Percentiles rank a stretch among this genome's conserved stretches.
These are phyloP conservation scores for Phytophthora quininea DNA, from an alignment of 352 stramenopile genomes.

Conservation along the genomic window DNA sequence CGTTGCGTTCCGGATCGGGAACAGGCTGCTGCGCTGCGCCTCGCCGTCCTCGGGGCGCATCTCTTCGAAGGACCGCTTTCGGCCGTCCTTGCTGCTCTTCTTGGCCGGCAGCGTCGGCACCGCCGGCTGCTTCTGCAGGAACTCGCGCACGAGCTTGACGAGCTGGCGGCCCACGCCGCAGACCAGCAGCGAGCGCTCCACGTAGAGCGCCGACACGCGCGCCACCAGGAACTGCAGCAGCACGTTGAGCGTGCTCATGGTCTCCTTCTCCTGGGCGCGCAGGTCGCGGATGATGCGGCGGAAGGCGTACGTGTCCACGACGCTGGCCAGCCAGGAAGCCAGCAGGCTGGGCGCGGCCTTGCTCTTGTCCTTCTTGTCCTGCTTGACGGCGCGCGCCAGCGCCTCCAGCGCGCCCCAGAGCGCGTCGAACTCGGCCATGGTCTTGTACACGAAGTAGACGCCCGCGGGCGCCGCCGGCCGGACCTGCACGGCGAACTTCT, in stretches of 20 bases:
- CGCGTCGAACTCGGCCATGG: conserved; percentile 71
- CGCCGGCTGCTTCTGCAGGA: conserved; percentile 54
- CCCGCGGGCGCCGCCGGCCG: conserved; percentile 35
- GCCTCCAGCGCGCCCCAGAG: conserved; percentile 68
- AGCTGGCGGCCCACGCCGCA: conserved; percentile 59
- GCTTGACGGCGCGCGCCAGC: conserved; percentile 61
- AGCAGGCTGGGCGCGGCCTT: conserved; percentile 46
- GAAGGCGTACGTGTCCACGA: conserved; percentile 82
- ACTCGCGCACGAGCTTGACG: conserved; percentile 66
- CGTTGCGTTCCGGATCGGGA: conserved; percentile 33
- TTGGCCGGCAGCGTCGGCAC: conserved; percentile 19
- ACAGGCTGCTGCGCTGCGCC: conserved; percentile 33
- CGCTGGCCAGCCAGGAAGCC: conserved; percentile 75
- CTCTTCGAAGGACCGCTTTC: conserved; percentile 66
- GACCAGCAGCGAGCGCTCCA: conserved; percentile 61
- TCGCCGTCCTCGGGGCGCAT: conserved; percentile 51
- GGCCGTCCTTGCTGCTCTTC: conserved; percentile 29
- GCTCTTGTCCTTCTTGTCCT: conserved; percentile 13
- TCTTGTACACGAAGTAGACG: conserved; percentile 87
- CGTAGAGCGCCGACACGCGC: conserved; percentile 62
- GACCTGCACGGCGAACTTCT: conserved; percentile 79
- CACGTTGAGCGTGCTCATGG: conserved; percentile 76
- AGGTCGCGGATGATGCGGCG: conserved; percentile 60
- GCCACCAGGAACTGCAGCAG: conserved; percentile 73
- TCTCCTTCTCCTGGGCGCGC: conserved; percentile 69